Conservation (phyloP, 1,284 basidiomycete genomes). For the Rhodofomes roseus region DNA sequence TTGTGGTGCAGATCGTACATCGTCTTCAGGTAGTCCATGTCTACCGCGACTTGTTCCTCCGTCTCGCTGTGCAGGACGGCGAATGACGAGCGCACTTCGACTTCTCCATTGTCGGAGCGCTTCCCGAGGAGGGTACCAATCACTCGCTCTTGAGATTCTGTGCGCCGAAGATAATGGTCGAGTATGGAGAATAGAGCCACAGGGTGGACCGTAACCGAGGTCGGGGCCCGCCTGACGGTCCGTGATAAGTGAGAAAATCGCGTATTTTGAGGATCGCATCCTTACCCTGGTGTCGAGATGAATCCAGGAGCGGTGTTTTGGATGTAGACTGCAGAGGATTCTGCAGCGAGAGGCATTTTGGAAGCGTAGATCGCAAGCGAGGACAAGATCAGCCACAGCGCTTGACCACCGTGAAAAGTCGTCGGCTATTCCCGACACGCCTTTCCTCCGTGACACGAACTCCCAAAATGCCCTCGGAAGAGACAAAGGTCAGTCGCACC, state of each 20-base stretch:
- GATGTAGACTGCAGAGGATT: conserved; percentile 67
- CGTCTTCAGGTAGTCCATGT: conserved; percentile 93
- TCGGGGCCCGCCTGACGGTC: conserved; percentile 56
- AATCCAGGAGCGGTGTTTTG: conserved; percentile 39
- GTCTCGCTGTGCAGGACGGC: conserved; percentile 92
- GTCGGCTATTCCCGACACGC: conserved; percentile 30
- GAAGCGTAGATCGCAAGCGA: conserved; percentile 10
- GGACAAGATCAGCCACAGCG: conserved; percentile 14
- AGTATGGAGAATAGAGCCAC: conserved; percentile 93
- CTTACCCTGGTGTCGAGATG: conserved; percentile 31
- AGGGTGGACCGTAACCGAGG: conserved; percentile 83
- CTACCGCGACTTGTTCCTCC: conserved; percentile 88
- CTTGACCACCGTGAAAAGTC: conserved; percentile 27
- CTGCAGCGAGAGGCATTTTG: conserved; percentile 64
- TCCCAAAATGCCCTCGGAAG: conserved; percentile 75
- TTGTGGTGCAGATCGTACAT: conserved; percentile 91
- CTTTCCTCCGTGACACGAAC: conserved; percentile 17
- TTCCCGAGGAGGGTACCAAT: conserved; percentile 95
- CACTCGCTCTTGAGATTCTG: conserved; percentile 80
- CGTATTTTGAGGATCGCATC: background rate
- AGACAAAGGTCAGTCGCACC: conserved; percentile 63
- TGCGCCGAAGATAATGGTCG: conserved; percentile 94
- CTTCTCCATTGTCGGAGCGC: conserved; percentile 56
- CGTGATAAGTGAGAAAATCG: conserved; percentile 7
- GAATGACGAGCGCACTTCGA: conserved; percentile 79